Conservation (phyloP, 768 basidiomycete genomes). For the Mycena haematopus region DNA sequence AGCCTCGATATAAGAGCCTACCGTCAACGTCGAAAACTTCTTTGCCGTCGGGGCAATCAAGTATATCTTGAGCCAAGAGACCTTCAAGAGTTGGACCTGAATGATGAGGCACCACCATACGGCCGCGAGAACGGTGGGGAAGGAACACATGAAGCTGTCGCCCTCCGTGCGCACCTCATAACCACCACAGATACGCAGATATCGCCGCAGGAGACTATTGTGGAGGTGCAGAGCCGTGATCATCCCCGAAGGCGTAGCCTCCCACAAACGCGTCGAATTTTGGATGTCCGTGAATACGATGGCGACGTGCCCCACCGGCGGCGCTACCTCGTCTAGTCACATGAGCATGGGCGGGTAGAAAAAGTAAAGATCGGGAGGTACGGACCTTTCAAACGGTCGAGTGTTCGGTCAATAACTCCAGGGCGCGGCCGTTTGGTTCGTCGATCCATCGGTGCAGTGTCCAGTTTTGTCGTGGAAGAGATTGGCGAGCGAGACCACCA, state of each 20-base stretch:
- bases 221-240: conserved; percentile 90
- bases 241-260: conserved; percentile 88
- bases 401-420: conserved; percentile 59
- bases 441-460: neutral
- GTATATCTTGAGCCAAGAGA: conserved; percentile 89
- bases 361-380: too few species aligned
- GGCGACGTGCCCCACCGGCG: conserved; percentile 87
- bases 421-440: conserved; percentile 4
- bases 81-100: conserved; percentile 82
- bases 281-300: conserved; percentile 98
- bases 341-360: too few species aligned
- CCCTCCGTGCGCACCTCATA: conserved; percentile 99
- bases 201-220: conserved; percentile 85
- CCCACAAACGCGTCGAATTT: conserved; percentile 97
- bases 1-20: conserved; percentile 77
- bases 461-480: conserved; percentile 55
- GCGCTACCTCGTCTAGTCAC: conserved; percentile 81
- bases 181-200: conserved; percentile 88
- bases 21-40: conserved; percentile 72
- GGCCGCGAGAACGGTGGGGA: conserved; percentile 86
- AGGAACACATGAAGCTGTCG: conserved; percentile 98
- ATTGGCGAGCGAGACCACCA: conserved; percentile 89
- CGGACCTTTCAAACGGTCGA: conserved; percentile 72
- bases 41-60: conserved; percentile 91
- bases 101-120: conserved; percentile 90